Evolutionary conservation across 1,284 basidiomycete species (phyloP).

Genomic region (Puccinia novopanici): DNA sequence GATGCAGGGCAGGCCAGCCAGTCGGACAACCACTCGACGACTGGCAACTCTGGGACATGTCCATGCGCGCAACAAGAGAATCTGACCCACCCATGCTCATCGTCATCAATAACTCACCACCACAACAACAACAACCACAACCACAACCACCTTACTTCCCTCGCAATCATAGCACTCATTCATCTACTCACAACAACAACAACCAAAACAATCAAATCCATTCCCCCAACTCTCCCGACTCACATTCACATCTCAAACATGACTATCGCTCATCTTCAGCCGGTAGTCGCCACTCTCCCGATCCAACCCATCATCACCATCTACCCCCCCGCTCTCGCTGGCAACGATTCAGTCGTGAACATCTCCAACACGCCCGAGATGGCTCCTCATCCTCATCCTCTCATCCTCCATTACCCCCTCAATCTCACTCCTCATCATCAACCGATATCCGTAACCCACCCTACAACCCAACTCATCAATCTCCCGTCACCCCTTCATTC

Average conservation of each 20-base stretch:
- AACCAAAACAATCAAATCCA: slow-evolving; percentile 18
- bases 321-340: slow-evolving; percentile 31
- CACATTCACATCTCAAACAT: slow-evolving; percentile 15
- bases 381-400: slow-evolving; percentile 22
- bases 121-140: slow-evolving; percentile 3
- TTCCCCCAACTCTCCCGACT: slow-evolving; percentile 49
- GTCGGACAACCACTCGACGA: slow-evolving; percentile 48
- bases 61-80: slow-evolving; percentile 42
- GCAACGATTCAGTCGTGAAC: slow-evolving; percentile 30
- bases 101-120: slow-evolving; percentile 19
- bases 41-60: slow-evolving; percentile 51
- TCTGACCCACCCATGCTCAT: slow-evolving; percentile 51
- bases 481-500: slow-evolving; percentile 30
- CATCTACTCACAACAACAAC: too few relatives aligned
- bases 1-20: slow-evolving; percentile 46
- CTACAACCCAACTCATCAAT: slow-evolving; percentile 7
- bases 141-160: neutral
- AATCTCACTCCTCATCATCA: slow-evolving; percentile 8
- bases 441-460: neutral
- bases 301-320: slow-evolving; percentile 17
- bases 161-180: slow-evolving; percentile 7
- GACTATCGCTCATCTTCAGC: slow-evolving; percentile 22
- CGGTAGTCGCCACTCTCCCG: slow-evolving; percentile 43
- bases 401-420: slow-evolving; percentile 27
- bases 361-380: slow-evolving; percentile 20